A percentile compares a stretch with the other conserved stretches of the same genome.
phyloP scores from a whole-genome alignment of 2,329 filamentous ascomycete genomes.

The Aspergillus sp. region DNA sequence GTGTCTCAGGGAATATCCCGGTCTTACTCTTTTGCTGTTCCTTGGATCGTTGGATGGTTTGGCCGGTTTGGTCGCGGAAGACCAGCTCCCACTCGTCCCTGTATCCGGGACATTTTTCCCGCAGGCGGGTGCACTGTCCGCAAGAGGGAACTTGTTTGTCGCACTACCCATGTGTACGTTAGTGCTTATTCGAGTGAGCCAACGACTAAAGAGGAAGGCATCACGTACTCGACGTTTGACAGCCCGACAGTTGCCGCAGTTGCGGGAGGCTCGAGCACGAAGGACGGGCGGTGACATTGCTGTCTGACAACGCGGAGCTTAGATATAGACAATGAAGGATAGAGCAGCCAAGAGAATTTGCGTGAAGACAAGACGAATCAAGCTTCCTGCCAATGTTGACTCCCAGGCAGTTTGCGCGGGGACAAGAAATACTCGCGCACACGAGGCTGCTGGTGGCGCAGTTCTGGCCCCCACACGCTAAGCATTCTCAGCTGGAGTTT shows the following conservation, averaged over 20 bases:
- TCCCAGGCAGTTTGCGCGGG: no score
- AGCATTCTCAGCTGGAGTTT: no score
- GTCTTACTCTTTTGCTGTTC: neutral
- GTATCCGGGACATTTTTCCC: slow-evolving; percentile 29
- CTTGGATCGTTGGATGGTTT: slow-evolving; percentile 21
- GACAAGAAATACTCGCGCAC: no score
- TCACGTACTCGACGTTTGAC: slow-evolving; percentile 22
- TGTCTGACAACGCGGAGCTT: no score
- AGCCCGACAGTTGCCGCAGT: slow-evolving; percentile 22
- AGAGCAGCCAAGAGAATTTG: no score
- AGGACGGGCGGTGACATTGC: no score
- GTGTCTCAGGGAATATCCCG: neutral
- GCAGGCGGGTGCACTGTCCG: slow-evolving; percentile 26
- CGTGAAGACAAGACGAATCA: no score
- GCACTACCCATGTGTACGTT: slow-evolving; percentile 15
- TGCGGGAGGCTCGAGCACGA: slow-evolving; percentile 17
- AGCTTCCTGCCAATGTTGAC: no score
- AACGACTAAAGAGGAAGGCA: neutral
- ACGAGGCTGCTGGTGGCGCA: no score
- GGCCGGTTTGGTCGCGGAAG: slow-evolving; percentile 29
- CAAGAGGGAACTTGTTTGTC: slow-evolving; percentile 23
- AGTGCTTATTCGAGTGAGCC: neutral
- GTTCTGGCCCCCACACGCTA: no score
- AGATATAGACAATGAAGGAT: no score
- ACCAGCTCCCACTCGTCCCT: slow-evolving; percentile 33